Percentiles rank a stretch among this genome's conserved stretches.
phyloP scores from a whole-genome alignment of 768 basidiomycete species.

The Dictyophora rubrovolvata region DNA sequence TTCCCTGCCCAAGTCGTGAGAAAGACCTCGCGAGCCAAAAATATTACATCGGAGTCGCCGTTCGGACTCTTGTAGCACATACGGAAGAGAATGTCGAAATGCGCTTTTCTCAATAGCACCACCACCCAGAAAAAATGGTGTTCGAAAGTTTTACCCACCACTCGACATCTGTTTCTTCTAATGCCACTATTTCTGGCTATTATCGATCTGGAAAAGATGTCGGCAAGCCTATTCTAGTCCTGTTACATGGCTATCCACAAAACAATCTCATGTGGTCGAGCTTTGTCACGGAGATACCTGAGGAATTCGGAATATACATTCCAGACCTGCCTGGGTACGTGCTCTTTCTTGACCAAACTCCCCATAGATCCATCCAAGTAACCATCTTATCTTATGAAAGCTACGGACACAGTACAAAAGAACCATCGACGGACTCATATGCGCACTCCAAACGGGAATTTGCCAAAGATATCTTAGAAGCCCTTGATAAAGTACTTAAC shows the following conservation, averaged over 20 bases:
- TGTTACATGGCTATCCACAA: conserved; percentile 17
- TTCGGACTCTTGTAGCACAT: too few relatives aligned
- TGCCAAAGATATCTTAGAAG: conserved; percentile 13
- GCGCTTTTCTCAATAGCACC: not conserved
- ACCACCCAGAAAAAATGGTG: not conserved
- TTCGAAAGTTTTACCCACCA: conserved; percentile 1
- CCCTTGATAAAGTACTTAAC: conserved; percentile 6
- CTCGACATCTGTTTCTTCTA: conserved; percentile 4
- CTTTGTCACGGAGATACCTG: conserved; percentile 7
- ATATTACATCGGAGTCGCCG: not conserved
- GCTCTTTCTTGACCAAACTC: too few relatives aligned
- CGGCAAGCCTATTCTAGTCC: conserved; percentile 11
- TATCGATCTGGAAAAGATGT: not conserved
- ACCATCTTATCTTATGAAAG: not conserved
- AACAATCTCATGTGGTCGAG: conserved; percentile 14
- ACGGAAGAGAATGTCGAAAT: too few relatives aligned
- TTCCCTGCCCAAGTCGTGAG: too few relatives aligned
- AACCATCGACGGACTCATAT: conserved; percentile 6
- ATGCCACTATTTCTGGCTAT: conserved; percentile 8
- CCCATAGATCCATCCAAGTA: not conserved
- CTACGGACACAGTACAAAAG: conserved; percentile 12
- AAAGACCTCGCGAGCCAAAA: too few relatives aligned
- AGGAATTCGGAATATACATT: conserved; percentile 10
- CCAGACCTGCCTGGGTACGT: conserved; percentile 16
- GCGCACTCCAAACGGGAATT: conserved; percentile 13